phyloP scores from a whole-genome alignment of 306 rosid genomes.

The Sphenostylis stenocarpa region DNA sequence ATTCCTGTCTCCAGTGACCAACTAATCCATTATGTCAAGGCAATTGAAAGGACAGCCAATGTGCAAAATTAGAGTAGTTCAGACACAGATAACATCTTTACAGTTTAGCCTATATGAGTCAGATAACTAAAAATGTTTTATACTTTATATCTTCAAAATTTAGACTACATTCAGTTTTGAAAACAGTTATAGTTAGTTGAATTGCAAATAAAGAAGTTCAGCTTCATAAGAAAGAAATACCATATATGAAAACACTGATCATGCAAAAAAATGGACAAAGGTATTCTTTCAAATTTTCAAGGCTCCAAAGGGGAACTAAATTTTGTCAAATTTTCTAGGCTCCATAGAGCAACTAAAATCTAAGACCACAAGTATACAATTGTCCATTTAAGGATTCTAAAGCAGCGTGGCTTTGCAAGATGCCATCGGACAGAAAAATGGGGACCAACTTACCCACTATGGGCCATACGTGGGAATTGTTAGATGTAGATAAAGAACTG shows the following conservation, averaged over 20 bases:
- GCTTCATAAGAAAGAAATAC: conserved; percentile 23
- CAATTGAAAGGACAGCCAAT: neutral
- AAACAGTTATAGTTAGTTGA: conserved; percentile 21
- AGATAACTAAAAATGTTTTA: conserved; percentile 16
- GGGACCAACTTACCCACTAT: conserved; percentile 36
- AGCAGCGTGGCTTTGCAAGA: conserved; percentile 28
- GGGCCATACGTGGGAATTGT: conserved; percentile 26
- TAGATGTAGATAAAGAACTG: conserved; percentile 28
- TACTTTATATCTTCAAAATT: neutral
- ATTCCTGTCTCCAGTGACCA: conserved; percentile 14
- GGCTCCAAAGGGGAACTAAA: conserved; percentile 22
- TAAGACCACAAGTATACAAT: conserved; percentile 28
- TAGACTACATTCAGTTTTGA: conserved; percentile 23
- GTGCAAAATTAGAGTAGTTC: conserved; percentile 11
- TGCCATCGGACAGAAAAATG: conserved; percentile 24
- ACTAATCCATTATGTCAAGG: conserved; percentile 14
- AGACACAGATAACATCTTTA: conserved; percentile 4
- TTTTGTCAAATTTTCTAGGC: conserved; percentile 18
- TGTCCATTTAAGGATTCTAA: conserved; percentile 22
- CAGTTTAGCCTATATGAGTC: conserved; percentile 16
- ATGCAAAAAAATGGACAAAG: neutral
- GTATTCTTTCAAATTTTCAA: neutral
- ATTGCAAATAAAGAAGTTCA: conserved; percentile 5
- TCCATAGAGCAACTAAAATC: conserved; percentile 28
- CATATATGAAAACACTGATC: neutral